A percentile compares a stretch with the other conserved stretches of the same genome.
These are phyloP conservation scores for Mycena crocata DNA, from an alignment of 768 basidiomycete species.

Conservation along the genomic window DNA sequence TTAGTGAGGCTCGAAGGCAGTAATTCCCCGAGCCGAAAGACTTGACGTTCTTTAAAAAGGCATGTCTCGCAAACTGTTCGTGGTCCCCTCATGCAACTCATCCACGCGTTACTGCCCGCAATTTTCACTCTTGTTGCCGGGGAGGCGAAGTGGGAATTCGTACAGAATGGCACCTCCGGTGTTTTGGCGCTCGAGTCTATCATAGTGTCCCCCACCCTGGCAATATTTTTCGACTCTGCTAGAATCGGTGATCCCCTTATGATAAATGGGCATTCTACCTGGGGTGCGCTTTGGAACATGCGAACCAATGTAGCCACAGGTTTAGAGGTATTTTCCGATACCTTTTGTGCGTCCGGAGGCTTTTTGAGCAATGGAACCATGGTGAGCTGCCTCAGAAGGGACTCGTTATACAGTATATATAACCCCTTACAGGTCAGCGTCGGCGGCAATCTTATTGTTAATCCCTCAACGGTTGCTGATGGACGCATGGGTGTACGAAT, in stretches of 20 bases:
- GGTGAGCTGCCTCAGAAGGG: slow-evolving; percentile 28
- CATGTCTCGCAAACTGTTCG: too few relatives aligned
- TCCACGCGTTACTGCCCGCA: neutral
- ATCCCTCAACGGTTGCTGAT: neutral
- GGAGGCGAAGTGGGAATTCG: slow-evolving; percentile 38
- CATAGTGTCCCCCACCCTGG: slow-evolving; percentile 41
- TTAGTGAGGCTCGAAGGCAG: too few relatives aligned
- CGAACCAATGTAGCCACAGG: too few relatives aligned
- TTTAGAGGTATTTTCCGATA: too few relatives aligned
- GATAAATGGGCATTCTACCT: too few relatives aligned
- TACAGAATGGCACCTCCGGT: slow-evolving; percentile 40
- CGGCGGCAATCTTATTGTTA: slow-evolving; percentile 12
- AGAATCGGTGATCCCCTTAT: too few relatives aligned
- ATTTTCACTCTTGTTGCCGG: slow-evolving; percentile 16
- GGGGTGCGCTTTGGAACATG: too few relatives aligned
- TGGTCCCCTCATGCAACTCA: too few relatives aligned
- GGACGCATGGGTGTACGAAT: slow-evolving; percentile 40
- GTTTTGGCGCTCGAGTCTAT: slow-evolving; percentile 42
- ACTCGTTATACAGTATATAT: too few relatives aligned
- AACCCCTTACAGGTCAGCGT: slow-evolving; percentile 25
- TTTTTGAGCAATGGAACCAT: slow-evolving; percentile 49
- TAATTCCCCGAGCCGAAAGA: too few relatives aligned
- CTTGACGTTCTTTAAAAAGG: too few relatives aligned
- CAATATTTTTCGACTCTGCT: slow-evolving; percentile 35
- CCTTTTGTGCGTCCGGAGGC: too few relatives aligned